phyloP scores from a whole-genome alignment of 331 rosid species.

The Prunus yedoensis region DNA sequence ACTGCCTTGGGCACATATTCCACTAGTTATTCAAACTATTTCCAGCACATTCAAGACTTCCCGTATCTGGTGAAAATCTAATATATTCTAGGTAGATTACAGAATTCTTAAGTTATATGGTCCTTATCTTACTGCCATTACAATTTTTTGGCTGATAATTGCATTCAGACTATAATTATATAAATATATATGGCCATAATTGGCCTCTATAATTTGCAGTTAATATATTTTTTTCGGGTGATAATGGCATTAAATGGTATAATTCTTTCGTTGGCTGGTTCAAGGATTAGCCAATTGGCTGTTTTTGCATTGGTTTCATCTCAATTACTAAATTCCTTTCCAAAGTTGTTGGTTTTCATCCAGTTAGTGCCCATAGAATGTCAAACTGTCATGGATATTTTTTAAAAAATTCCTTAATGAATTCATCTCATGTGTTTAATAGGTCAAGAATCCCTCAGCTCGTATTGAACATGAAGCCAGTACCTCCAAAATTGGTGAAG shows the following conservation, averaged over 20 bases:
- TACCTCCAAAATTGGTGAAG: constrained; percentile 87
- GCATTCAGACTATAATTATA: not conserved
- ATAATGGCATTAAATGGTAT: not conserved
- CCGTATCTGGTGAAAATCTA: not conserved
- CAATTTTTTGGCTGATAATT: not conserved
- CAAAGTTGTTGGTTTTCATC: not conserved
- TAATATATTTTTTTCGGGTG: too few species aligned
- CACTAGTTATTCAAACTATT: not conserved
- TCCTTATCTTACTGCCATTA: too few species aligned
- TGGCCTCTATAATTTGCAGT: not conserved
- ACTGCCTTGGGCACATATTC: not conserved
- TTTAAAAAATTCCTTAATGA: not conserved
- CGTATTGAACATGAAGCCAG: constrained; percentile 89
- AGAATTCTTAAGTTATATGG: not conserved
- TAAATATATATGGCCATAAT: not conserved
- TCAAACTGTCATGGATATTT: not conserved
- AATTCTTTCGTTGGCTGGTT: not conserved
- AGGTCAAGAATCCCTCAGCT: constrained; percentile 83
- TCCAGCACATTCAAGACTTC: not conserved
- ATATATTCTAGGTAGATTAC: not conserved
- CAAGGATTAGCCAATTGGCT: not conserved
- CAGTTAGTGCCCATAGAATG: not conserved
- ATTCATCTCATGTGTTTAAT: constrained; percentile 6
- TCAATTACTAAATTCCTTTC: not conserved
- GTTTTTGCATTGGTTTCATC: not conserved